A percentile compares a stretch with the other conserved stretches of the same genome.
These are phyloP conservation scores for Colletotrichum sp. DNA, from an alignment of 2,329 filamentous ascomycete genomes.

Conservation along the genomic window DNA sequence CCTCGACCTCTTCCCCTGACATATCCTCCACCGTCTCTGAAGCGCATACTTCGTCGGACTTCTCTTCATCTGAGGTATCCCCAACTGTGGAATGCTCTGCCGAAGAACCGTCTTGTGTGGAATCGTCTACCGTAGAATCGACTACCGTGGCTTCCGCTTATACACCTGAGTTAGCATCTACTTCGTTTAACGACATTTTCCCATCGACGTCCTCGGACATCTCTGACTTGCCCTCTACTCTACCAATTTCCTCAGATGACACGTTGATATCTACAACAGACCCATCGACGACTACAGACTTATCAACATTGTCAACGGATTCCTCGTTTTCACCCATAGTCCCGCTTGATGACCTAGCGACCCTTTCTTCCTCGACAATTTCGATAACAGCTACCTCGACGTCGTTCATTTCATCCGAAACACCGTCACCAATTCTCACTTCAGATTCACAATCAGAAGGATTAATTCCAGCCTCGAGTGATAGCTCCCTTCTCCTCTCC, in stretches of 20 bases:
- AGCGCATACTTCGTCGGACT: no score
- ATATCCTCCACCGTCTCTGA: no score
- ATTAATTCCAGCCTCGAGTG: neutral
- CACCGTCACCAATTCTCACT: neutral
- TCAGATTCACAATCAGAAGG: neutral
- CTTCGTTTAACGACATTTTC: neutral
- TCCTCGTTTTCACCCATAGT: neutral
- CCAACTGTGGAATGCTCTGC: no score
- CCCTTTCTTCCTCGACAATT: neutral
- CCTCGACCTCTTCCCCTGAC: no score
- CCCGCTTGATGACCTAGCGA: neutral
- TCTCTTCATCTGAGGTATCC: no score
- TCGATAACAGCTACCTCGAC: neutral
- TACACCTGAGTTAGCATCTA: neutral
- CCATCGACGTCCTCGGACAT: rapidly evolving
- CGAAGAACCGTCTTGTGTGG: no score
- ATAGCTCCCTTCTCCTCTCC: neutral
- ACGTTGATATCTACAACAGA: neutral
- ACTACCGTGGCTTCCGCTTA: no score
- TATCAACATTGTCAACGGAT: neutral
- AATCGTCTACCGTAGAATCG: no score
- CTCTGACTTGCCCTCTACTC: neutral
- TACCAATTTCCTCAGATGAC: rapidly evolving
- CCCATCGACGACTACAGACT: neutral
- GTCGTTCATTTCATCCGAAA: neutral